phyloP scores from a whole-genome alignment of 305 asterid species.

The Fraxinus angustifolia region DNA sequence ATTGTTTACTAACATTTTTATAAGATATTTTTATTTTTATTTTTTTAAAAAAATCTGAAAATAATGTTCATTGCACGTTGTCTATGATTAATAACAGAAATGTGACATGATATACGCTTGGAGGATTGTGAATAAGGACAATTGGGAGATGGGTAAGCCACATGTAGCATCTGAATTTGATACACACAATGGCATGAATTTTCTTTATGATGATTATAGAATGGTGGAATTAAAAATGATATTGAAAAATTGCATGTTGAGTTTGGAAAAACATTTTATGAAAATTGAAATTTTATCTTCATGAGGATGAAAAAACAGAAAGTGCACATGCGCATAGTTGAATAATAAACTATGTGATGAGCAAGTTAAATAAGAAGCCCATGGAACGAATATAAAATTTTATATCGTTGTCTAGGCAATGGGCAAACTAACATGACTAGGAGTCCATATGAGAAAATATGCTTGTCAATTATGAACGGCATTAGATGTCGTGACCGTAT shows the following conservation, averaged over 20 bases:
- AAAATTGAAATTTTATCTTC: background rate
- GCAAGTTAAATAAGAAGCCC: background rate
- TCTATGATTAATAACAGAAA: background rate
- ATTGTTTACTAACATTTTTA: background rate
- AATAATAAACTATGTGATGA: background rate
- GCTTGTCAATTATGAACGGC: background rate
- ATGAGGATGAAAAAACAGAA: background rate
- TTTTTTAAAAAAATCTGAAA: background rate
- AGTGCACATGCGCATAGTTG: background rate
- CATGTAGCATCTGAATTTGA: background rate
- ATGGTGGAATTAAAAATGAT: background rate
- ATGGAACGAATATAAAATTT: background rate
- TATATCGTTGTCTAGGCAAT: background rate
- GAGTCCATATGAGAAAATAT: background rate
- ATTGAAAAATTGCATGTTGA: background rate
- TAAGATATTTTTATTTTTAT: background rate
- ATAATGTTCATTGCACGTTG: background rate
- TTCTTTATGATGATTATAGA: background rate
- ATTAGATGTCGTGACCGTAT: background rate
- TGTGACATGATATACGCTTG: background rate
- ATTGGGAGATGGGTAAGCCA: background rate
- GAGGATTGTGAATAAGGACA: background rate
- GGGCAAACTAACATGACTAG: background rate
- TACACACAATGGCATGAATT: background rate
- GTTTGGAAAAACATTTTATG: background rate